phyloP scores from a whole-genome alignment of 2,329 filamentous ascomycete species.

The Trichoderma gracile region DNA sequence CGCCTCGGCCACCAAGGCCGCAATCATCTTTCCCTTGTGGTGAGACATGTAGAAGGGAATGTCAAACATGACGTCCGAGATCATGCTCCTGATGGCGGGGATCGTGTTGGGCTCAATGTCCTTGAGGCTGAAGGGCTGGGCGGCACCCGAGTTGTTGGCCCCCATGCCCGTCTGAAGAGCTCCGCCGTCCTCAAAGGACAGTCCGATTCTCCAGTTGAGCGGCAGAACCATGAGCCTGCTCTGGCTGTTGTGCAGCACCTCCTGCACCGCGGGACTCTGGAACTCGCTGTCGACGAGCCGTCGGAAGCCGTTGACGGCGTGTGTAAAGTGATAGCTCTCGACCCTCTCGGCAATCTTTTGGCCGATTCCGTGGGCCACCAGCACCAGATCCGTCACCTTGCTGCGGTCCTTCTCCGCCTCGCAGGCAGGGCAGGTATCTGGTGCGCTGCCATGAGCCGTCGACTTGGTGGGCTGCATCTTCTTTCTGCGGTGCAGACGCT shows the following conservation, averaged over 20 bases:
- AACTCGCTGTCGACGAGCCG: constrained; percentile 84
- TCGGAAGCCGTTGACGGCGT: constrained; percentile 89
- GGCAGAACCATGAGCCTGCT: constrained; percentile 93
- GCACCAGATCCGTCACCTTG: constrained; percentile 79
- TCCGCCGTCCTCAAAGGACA: constrained; percentile 83
- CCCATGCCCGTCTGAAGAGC: constrained; percentile 55
- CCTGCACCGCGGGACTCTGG: constrained; percentile 69
- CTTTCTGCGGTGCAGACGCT: constrained; percentile 62
- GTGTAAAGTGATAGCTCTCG: constrained; percentile 96
- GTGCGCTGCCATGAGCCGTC: constrained; percentile 35
- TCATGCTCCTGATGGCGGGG: constrained; percentile 87
- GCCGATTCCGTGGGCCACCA: constrained; percentile 93
- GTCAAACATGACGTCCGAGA: constrained; percentile 97
- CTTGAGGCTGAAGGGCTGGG: constrained; percentile 66
- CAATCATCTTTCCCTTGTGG: constrained; percentile 93
- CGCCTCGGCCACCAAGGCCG: constrained; percentile 83
- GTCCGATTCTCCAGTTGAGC: constrained; percentile 86
- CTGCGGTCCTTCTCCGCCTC: constrained; percentile 62
- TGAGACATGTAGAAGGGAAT: constrained; percentile 97
- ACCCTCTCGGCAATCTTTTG: constrained; percentile 94
- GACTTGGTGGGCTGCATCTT: constrained; percentile 36
- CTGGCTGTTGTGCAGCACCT: constrained; percentile 72
- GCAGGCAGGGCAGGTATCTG: constrained; percentile 57
- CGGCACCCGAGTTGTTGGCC: constrained; percentile 49
- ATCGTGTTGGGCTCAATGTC: constrained; percentile 92